Conservation (phyloP, 805 yeast genomes). For the Candida alai region DNA sequence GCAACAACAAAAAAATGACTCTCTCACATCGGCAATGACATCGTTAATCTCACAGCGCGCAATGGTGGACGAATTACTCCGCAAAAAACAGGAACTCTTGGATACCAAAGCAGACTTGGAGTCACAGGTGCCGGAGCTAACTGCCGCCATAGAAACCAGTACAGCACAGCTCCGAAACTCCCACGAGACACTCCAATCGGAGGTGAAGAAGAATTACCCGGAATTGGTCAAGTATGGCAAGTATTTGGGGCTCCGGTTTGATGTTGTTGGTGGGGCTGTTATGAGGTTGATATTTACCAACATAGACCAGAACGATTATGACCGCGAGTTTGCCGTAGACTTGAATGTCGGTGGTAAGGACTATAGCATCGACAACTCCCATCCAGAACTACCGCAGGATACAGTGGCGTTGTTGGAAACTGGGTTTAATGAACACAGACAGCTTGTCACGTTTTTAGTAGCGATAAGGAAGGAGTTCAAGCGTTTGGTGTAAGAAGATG, state of each 20-base stretch:
- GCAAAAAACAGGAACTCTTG: constrained; percentile 31
- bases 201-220: constrained; percentile 45
- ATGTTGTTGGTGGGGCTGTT: constrained; percentile 44
- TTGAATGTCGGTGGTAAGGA: constrained; percentile 43
- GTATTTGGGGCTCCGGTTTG: constrained; percentile 52
- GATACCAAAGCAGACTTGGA: constrained; percentile 23
- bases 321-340: constrained; percentile 40
- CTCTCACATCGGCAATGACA: background rate
- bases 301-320: constrained; percentile 41
- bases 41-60: constrained; percentile 21
- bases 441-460: constrained; percentile 24
- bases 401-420: constrained; percentile 13
- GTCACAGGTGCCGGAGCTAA: constrained; percentile 21
- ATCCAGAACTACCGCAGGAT: constrained; percentile 33
- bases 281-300: constrained; percentile 48
- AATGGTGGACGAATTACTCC: constrained; percentile 30
- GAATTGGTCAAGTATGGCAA: constrained; percentile 52
- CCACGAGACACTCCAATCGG: constrained; percentile 35
- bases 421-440: constrained; percentile 24
- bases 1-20: no score
- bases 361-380: constrained; percentile 33
- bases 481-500: no score
- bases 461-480: constrained; percentile 8
- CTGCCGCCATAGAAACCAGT: constrained; percentile 12
- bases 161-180: constrained; percentile 21